Evolutionary conservation across 2,329 filamentous ascomycete genomes (phyloP), one percentile per base, ranked within the genome.

Genomic region (Aspergillus sp.): DNA sequence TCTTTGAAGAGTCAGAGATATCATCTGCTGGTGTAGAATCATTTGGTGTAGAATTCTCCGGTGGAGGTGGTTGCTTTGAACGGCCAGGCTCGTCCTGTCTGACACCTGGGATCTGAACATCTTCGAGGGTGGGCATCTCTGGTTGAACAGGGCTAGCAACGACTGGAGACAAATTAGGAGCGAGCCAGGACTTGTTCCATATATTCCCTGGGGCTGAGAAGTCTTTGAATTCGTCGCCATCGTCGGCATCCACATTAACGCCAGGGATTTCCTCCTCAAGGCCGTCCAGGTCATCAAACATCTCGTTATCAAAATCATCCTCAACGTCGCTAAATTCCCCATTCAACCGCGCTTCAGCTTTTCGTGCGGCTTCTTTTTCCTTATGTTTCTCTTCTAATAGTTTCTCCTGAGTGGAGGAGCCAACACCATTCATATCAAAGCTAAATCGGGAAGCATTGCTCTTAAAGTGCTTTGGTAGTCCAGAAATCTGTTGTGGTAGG

Each of bases 391-490:
- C 86, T 71, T 88, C 86, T 34, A 88, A 72, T 6, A 86, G 72
- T 61, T 82, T 82, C 65, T 88, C 86, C 66, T 88, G 84, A 0
- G 79, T 77, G 4, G 81, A 79, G 5, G 84, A 86, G 54, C 83
- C 85, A 9, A 79, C 77, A 15, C 80, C 81, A 5, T 78, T 80
- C 65, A 87, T 82, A 61, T 88, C 85, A 63, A 88, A 88, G 63
- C 85, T 88, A 66, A 88, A 88, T 9, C 85, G 77, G 2, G 84
- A 87, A 1, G 85, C 82, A 68, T 82, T 84, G 65, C 84, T 87
- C 56, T 75, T 79, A 54, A 80, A 70, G 63, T 80, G 79, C 58
- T 73, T 78, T 2, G 79, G 79, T 37, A 80, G 59, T 5, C 73
- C 73, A 4, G 72, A 62, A 30, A 68, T 64, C 42, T 66, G 65